A percentile compares a stretch with the other conserved stretches of the same genome.
These are phyloP conservation scores for Penicillium parvum DNA, from an alignment of 495 filamentous ascomycete genomes.

Conservation along the genomic window DNA sequence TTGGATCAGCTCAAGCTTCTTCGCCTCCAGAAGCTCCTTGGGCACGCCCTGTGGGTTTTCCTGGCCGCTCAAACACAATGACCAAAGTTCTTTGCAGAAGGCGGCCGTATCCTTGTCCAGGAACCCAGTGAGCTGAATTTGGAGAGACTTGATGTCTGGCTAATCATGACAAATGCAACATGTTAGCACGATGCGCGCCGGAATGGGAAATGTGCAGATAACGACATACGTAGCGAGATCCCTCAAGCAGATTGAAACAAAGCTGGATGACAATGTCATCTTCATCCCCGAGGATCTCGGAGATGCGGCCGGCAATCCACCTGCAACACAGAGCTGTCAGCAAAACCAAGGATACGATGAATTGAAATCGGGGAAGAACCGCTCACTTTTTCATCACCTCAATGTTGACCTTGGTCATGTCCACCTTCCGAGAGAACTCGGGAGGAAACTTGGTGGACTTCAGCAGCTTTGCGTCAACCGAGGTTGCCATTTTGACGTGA, in stretches of 20 bases:
- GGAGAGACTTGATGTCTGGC: constrained; percentile 93
- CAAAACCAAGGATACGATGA: neutral
- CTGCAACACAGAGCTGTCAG: constrained; percentile 39
- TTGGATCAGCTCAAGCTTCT: constrained; percentile 89
- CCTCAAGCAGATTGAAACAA: constrained; percentile 84
- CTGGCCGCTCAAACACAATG: constrained; percentile 84
- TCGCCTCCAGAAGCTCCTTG: constrained; percentile 89
- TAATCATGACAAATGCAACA: constrained; percentile 31
- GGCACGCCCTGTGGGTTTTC: constrained; percentile 84
- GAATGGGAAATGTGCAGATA: no score
- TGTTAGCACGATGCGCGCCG: constrained; percentile 5
- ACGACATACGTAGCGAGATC: constrained; percentile 66
- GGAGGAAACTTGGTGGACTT: constrained; percentile 88
- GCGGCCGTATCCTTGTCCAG: constrained; percentile 85
- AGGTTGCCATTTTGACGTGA: constrained; percentile 56
- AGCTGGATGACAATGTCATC: constrained; percentile 95
- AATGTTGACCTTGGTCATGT: constrained; percentile 94
- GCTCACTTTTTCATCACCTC: constrained; percentile 94
- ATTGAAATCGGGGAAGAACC: constrained; percentile 8
- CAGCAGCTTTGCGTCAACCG: constrained; percentile 80
- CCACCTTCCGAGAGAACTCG: constrained; percentile 92
- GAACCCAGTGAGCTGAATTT: constrained; percentile 91
- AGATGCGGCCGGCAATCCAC: constrained; percentile 88
- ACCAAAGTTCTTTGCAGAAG: constrained; percentile 96
- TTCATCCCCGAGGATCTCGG: constrained; percentile 80